A percentile compares a stretch with the other conserved stretches of the same genome.
Conservation (phyloP, 2,329 filamentous ascomycete genomes). For the Ophiosphaerella herpotricha region DNA sequence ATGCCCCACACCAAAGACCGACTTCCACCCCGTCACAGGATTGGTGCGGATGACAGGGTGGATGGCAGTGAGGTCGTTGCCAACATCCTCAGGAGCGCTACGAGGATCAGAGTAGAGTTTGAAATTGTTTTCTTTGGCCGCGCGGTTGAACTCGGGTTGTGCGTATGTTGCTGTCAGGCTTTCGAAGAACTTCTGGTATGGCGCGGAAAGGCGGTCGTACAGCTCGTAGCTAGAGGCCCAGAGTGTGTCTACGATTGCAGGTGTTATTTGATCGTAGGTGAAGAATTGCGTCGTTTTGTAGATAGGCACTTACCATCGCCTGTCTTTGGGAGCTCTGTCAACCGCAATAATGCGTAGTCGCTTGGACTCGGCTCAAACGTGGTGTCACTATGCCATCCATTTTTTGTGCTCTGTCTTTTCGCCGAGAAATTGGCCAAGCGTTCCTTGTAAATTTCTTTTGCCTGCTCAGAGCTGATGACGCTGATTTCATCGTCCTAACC, state of each 20-base stretch:
- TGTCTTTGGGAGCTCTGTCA: conserved; percentile 42
- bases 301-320: conserved; percentile 50
- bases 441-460: conserved; percentile 40
- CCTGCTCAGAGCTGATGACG: conserved; percentile 44
- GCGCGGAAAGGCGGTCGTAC: conserved; percentile 56
- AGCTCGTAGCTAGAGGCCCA: conserved; percentile 49
- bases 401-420: conserved; percentile 53
- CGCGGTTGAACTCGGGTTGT: conserved; percentile 49
- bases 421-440: conserved; percentile 21
- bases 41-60: conserved; percentile 63
- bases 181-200: conserved; percentile 56
- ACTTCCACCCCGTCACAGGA: conserved; percentile 45
- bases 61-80: conserved; percentile 53
- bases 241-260: conserved; percentile 30
- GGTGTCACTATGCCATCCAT: conserved; percentile 58
- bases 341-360: conserved; percentile 44
- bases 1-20: conserved; percentile 54
- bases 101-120: conserved; percentile 54
- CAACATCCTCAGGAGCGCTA: conserved; percentile 61
- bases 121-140: conserved; percentile 47
- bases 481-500: conserved; percentile 47
- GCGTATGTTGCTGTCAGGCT: conserved; percentile 52
- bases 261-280: neutral
- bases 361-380: conserved; percentile 47
- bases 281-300: neutral